A percentile compares a stretch with the other conserved stretches of the same genome.
These are phyloP conservation scores for Margaritispora aquatica DNA, from an alignment of 495 filamentous ascomycete genomes.

Conservation along the genomic window DNA sequence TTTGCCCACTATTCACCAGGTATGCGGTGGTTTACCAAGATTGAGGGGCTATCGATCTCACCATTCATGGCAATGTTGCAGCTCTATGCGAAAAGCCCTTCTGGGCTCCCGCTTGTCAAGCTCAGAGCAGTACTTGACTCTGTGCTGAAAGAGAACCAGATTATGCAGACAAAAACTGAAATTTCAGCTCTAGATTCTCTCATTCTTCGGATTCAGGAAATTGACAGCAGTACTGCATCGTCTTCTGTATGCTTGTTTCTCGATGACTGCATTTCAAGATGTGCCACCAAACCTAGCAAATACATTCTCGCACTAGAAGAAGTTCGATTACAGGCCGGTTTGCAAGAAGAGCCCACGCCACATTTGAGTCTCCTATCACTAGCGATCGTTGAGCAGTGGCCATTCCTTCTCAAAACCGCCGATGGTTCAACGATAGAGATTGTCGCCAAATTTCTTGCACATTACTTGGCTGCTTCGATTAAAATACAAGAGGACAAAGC, in stretches of 20 bases:
- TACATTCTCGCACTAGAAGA: slow-evolving; percentile 50
- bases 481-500: slow-evolving; percentile 33
- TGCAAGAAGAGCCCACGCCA: neutral
- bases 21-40: slow-evolving; percentile 71
- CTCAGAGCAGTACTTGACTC: slow-evolving; percentile 40
- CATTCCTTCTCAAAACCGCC: slow-evolving; percentile 51
- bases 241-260: slow-evolving; percentile 52
- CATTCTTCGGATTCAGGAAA: slow-evolving; percentile 38
- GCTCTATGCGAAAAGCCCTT: slow-evolving; percentile 39
- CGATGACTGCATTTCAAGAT: slow-evolving; percentile 71
- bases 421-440: slow-evolving; percentile 31
- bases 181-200: slow-evolving; percentile 46
- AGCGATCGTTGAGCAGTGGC: slow-evolving; percentile 70
- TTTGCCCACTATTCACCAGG: slow-evolving; percentile 71
- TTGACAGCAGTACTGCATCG: slow-evolving; percentile 12
- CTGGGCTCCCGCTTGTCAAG: slow-evolving; percentile 33
- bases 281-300: slow-evolving; percentile 65
- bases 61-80: slow-evolving; percentile 60
- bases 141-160: slow-evolving; percentile 45
- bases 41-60: slow-evolving; percentile 43
- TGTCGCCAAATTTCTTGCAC: slow-evolving; percentile 50
- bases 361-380: slow-evolving; percentile 49
- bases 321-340: neutral
- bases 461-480: slow-evolving; percentile 38
- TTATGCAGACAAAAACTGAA: slow-evolving; percentile 33